Evolutionary conservation across 495 filamentous ascomycete genomes (phyloP), one percentile per base, ranked within the genome.

Genomic region (Podospora appendiculata): DNA sequence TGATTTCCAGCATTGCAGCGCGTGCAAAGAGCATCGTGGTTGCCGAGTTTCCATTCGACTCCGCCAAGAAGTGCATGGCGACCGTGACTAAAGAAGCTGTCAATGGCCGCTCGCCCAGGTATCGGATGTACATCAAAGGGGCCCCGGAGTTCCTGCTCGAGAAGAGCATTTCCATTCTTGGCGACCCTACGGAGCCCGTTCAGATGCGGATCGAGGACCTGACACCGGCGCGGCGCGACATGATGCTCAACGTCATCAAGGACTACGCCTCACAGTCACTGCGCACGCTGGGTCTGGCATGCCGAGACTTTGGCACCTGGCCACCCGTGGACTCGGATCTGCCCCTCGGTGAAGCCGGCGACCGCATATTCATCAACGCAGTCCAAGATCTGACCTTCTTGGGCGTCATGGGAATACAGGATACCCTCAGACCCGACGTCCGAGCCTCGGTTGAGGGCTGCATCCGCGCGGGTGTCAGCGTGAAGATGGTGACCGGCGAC

Each of bases 401-500:
- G 32, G 85, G 83, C 8, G 65, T 90, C 41, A 79, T 88, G 35
- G 87, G 87, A 58, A 88, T 91, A 41, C 85, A 88, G 55, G 87
- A 91, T 61, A 85, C 87, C n/a, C 73, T 90, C 25, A 77, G 87
- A 47, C 67, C 70, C 6, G 90, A 89, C 55, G 89, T 93, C 13
- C 70, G 77, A 10, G 84, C 90, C 32, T 85, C 90, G 6, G 89
- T 95, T n/a, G 66, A 71, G 17, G 75, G 81, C 48, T 90, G 86
- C 48, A 83, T 88, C 56, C 70, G 78, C 19, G 90, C 90, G 34
- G 90, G 90, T 57, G 87, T 95, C 42, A 83, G 82, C 57, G 88
- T 93, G 12, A 82, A 87, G 36, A 95, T 95, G 90, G 89, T 95
- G 13, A 95, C 90, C 25, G 90, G 90, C 51, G 90, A 95, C 60